Base-by-base conservation (phyloP, 1,139 yeast genomes). In the Candida labiduridarum region DNA sequence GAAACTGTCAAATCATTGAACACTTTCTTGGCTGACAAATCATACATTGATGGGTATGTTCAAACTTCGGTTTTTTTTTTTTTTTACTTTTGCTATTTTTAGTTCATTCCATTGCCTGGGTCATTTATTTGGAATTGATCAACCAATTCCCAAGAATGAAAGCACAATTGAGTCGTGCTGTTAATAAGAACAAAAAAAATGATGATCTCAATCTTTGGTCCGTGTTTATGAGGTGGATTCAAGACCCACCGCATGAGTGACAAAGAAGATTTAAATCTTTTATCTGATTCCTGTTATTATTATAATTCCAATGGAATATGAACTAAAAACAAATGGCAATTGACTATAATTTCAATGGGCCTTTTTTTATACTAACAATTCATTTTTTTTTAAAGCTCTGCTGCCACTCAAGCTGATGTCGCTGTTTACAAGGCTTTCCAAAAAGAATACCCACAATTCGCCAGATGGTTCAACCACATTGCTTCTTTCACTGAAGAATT, bases 401-500 rank as follows among this genome's bases (percentile, higher is more conserved):
- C 89, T 64, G 92, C 97, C 63, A 80, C 98, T 65, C 97, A 90
- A 80, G 97, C 97, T 71, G 98, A 94, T 72, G 99, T 89, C 60
- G 75, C 91, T 62, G 92, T 84, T 73, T 87, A 84, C 95, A 85
- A 89, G 83, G 94, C 97, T 75, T 92, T 94, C 85, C 96, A 89
- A 79, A 76, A 81, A 68, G 82, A 89, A 77, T 92, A 77, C 89
- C 97, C 98, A 76, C 86, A 89, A 76, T 90, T 91, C 71, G 78
- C 96, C 72, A 91, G 98, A 84, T 94, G 97, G 97, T 90, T 87
- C 84, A 89, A 89, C 87, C 97, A 91, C 90, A 85, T 92, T 72
- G 95, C 95, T 72, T 84, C 96, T 55, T 87, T 84, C 84, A 81
- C 91, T 64, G 90, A 83, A 65, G 96, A 90, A 75, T 90, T 90